Evolutionary conservation across 2,329 filamentous ascomycete species (phyloP), one percentile per base, ranked within the genome.

Genomic region (Trichoderma gracile): DNA sequence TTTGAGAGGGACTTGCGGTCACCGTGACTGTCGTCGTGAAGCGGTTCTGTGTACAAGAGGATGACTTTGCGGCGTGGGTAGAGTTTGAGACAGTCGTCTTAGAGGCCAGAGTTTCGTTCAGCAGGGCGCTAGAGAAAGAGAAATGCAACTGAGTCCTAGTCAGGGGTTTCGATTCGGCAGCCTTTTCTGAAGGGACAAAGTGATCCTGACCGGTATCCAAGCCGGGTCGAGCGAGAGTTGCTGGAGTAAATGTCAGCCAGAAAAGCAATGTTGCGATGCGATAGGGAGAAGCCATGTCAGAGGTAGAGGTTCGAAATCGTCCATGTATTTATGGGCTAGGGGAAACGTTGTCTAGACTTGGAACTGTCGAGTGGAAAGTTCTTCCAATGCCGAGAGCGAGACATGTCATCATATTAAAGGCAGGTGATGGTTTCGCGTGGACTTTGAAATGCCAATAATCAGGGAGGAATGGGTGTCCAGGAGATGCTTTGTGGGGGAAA

Each of bases 241-340:
- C 66, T 68, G 65, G 45, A 50, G 45, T 19, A 60, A 52, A 25
- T 10, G 63, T 69, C 56, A 69, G 68, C 68, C 62, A 68, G 60
- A 25, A 62, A 50, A 63, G 42, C 45, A 64, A 69, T 46, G 46
- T 42, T 23, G 65, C 58, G 9, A 60, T 21, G 5, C 38, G 40
- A 58, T 52, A 38, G 12, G 33, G 10, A 33, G 55, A 45, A n/a
- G 63, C 33, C 68, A 69, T 69, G 23, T 47, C 60, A 64, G 66
- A 68, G 14, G 53, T 60, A 53, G 43, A 21, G 19, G 42, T 27
- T 55, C 49, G 23, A 27, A 27, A 27, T 52, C 55, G 45, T 64
- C 61, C 60, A 45, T 55, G 40, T 43, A 54, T 61, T 46, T 50
- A 56, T 52, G 45, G 30, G 8, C 17, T 12, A 4, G 33, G 33